These are phyloP conservation scores for Amaranthus cruentus DNA, from an alignment of 148 eudicot genomes.

Conservation along the genomic window DNA sequence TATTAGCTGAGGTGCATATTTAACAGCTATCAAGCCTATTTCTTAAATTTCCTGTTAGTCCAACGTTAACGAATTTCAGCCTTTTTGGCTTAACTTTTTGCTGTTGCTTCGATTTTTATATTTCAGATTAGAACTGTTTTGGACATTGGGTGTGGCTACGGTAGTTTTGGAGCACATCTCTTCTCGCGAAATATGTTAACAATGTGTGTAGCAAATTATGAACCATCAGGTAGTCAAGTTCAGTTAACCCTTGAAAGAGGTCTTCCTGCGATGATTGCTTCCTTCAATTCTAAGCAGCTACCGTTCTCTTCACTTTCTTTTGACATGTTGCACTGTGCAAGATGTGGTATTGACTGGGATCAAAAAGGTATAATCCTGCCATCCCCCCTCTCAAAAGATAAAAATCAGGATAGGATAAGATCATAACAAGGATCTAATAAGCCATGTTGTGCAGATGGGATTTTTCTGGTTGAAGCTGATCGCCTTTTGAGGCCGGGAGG, in stretches of 20 bases:
- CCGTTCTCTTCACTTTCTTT: conserved; percentile 87
- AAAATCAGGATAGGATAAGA: not conserved
- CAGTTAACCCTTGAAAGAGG: conserved; percentile 96
- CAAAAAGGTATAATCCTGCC: conserved; percentile 49
- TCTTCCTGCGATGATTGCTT: conserved; percentile 93
- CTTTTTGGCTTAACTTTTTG: not conserved
- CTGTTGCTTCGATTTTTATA: not conserved
- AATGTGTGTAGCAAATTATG: conserved; percentile 86
- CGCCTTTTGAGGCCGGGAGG: conserved; percentile 87
- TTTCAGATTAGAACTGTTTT: conserved; percentile 81
- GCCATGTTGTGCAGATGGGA: conserved; percentile 55
- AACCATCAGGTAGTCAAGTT: conserved; percentile 95
- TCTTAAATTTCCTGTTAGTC: not conserved
- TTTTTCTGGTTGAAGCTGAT: conserved; percentile 77
- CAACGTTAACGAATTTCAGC: not conserved
- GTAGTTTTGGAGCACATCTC: conserved; percentile 96
- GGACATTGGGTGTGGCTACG: conserved; percentile 96
- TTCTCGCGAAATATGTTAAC: conserved; percentile 60
- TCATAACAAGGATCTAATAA: conserved; percentile 1
- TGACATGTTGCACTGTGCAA: conserved; percentile 93
- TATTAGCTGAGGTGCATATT: not conserved
- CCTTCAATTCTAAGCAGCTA: conserved; percentile 60
- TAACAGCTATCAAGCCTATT: not conserved
- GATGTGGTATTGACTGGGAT: conserved; percentile 87
- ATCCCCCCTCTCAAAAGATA: not conserved